Percentiles rank a stretch among this genome's conserved stretches.
These are phyloP conservation scores for Mucor irregularis DNA, from an alignment of 371 early-diverging fungal genomes.

Conservation along the genomic window DNA sequence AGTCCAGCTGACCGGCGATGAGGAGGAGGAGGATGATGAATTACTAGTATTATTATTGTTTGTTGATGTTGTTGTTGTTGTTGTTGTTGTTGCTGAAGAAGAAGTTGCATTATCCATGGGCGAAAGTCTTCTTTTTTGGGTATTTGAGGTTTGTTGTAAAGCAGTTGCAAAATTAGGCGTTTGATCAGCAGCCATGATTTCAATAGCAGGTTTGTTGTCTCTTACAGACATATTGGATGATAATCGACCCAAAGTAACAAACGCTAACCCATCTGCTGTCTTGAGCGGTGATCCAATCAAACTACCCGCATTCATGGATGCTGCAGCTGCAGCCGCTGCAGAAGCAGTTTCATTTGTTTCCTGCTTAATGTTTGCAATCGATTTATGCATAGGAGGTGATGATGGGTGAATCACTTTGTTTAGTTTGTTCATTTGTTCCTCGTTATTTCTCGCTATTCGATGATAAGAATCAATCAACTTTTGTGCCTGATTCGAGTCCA, in stretches of 20 bases:
- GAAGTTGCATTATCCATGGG: background rate
- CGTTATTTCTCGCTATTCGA: constrained; percentile 18
- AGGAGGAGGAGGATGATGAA: constrained; percentile 15
- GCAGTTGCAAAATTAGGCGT: constrained; percentile 11
- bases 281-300: constrained; percentile 40
- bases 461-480: constrained; percentile 29
- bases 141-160: constrained; percentile 14
- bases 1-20: constrained; percentile 51
- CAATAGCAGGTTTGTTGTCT: constrained; percentile 39
- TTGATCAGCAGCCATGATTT: constrained; percentile 35
- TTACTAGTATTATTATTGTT: no score
- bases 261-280: constrained; percentile 48
- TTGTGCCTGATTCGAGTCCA: constrained; percentile 9
- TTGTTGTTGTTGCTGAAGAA: constrained; percentile 10
- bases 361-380: background rate
- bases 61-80: no score
- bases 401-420: constrained; percentile 1
- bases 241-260: constrained; percentile 50
- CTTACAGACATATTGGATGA: constrained; percentile 36
- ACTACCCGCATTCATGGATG: constrained; percentile 50
- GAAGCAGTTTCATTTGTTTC: constrained; percentile 15
- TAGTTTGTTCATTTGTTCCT: constrained; percentile 22
- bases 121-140: no score
- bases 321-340: constrained; percentile 37
- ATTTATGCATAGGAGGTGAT: constrained; percentile 6